These are phyloP conservation scores for Hypomontagnella monticulosa DNA, from an alignment of 495 filamentous ascomycete genomes.

Conservation along the genomic window DNA sequence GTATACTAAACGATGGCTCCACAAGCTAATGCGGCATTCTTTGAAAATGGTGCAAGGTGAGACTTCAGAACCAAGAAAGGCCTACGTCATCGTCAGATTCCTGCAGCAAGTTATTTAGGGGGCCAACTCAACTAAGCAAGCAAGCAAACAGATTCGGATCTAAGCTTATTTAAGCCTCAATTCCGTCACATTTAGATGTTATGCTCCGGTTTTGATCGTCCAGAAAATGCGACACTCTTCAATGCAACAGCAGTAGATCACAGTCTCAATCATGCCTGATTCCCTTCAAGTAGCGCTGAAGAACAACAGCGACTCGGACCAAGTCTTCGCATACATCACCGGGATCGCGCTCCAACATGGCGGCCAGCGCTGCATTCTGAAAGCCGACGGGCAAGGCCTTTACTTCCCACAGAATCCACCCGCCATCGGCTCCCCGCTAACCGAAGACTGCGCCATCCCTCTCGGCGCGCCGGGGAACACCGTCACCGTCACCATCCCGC, in stretches of 20 bases:
- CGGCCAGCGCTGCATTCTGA: slow-evolving; percentile 49
- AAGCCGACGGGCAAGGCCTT: slow-evolving; percentile 43
- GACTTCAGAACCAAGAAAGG: too few species aligned
- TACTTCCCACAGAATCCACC: slow-evolving; percentile 54
- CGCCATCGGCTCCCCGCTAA: slow-evolving; percentile 57
- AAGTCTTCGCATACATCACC: slow-evolving; percentile 55
- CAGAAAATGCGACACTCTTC: neutral
- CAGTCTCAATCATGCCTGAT: slow-evolving; percentile 48
- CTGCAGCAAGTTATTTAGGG: too few species aligned
- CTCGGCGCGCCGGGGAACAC: slow-evolving; percentile 70
- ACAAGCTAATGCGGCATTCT: too few species aligned
- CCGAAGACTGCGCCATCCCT: slow-evolving; percentile 71
- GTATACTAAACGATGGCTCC: too few species aligned
- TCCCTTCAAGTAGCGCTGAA: slow-evolving; percentile 52
- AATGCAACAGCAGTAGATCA: neutral
- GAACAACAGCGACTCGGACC: slow-evolving; percentile 48
- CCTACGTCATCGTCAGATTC: too few species aligned
- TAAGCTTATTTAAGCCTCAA: too few species aligned
- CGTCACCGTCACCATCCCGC: slow-evolving; percentile 70
- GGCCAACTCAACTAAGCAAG: too few species aligned
- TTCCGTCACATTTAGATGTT: too few species aligned
- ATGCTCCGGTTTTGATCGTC: too few species aligned
- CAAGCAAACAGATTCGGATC: too few species aligned
- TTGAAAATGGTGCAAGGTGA: too few species aligned
- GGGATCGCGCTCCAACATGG: slow-evolving; percentile 54